Evolutionary conservation across 2,329 filamentous ascomycete species (phyloP).

Genomic region (Escovopsis weberi): DNA sequence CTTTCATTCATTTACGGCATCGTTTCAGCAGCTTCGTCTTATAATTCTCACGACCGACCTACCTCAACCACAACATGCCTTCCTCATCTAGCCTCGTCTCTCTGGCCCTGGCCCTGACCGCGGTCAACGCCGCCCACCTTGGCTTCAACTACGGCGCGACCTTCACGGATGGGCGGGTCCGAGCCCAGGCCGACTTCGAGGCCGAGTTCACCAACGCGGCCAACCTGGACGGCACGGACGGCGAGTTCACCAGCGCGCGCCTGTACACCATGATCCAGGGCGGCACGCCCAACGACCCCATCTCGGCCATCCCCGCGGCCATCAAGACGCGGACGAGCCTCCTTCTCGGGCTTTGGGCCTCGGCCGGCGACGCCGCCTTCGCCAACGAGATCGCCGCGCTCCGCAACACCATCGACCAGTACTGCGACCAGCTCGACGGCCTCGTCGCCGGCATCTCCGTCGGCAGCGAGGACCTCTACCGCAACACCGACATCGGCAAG

Average conservation of each 20-base stretch:
- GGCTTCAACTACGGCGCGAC: slow-evolving; percentile 64
- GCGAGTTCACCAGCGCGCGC: slow-evolving; percentile 51
- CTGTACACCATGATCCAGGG: slow-evolving; percentile 66
- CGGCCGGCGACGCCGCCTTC: slow-evolving; percentile 47
- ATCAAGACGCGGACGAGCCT: slow-evolving; percentile 66
- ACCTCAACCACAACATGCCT: slow-evolving; percentile 13
- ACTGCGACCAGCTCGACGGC: slow-evolving; percentile 49
- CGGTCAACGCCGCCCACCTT: slow-evolving; percentile 28
- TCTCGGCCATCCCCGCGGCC: slow-evolving; percentile 65
- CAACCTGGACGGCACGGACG: slow-evolving; percentile 45
- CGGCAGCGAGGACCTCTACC: slow-evolving; percentile 77
- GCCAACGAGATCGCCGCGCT: slow-evolving; percentile 63
- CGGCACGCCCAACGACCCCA: slow-evolving; percentile 48
- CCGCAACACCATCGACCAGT: slow-evolving; percentile 50
- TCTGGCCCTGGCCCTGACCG: slow-evolving; percentile 20
- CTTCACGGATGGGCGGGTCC: slow-evolving; percentile 44
- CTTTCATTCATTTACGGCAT: no score
- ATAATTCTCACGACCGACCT: no score
- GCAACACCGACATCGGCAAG: slow-evolving; percentile 56
- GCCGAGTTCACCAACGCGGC: slow-evolving; percentile 53
- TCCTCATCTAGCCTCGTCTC: slow-evolving; percentile 18
- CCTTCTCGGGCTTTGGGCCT: slow-evolving; percentile 74
- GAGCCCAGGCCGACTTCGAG: slow-evolving; percentile 52
- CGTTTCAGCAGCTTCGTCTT: no score
- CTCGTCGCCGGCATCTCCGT: slow-evolving; percentile 72